Base-by-base conservation (phyloP, 352 stramenopile genomes). In the Elongisporangium senticosum region DNA sequence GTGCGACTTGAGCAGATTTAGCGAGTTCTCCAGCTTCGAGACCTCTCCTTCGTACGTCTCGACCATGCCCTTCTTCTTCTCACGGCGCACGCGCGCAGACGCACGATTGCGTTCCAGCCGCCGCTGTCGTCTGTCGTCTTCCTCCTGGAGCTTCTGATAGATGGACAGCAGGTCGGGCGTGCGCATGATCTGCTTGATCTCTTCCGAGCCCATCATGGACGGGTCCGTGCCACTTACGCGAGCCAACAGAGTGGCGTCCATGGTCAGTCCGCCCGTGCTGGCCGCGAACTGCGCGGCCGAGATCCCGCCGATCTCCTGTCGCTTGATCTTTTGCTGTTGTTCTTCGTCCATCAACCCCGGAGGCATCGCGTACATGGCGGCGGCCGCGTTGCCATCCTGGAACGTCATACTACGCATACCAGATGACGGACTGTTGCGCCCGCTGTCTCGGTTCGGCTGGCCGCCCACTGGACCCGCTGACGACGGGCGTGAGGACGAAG, bases 171-270 rank as follows among this genome's bases (percentile, higher is more conserved):
- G 59, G 56, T 95, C 84, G 1, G 85, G 81, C 10, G 72, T 83
- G 11, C 81, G 79, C 84, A 95, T 95, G 61, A 95, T 93, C 68
- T 93, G 85, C 55, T 89, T 88, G 63, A 95, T 93, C 61, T 93
- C 77, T 58, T 95, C 84, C 6, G 79, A 83, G 49, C 81, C 83
- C 61, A 95, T 86, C 14, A 83, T 67, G 20, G 83, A 82, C 54
- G 84, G 81, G 19, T 93, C 86, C 26, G 81, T 89, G 51, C 79
- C 85, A 20, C 79, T 92, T 37, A 95, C 78, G n/a, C 83, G 78
- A 14, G 85, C 83, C 26, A 95, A 61, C 49, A 95, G 69, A 39
- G 75, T 82, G 21, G 83, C 87, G 61, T 95, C 82, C 71, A 95
- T 86, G 1, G 82, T 77, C 43, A 95, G 54, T 0, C 85, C 85